These are phyloP conservation scores for Zygosaccharomyces bailii DNA, from an alignment of 805 yeast species.

Conservation along the genomic window DNA sequence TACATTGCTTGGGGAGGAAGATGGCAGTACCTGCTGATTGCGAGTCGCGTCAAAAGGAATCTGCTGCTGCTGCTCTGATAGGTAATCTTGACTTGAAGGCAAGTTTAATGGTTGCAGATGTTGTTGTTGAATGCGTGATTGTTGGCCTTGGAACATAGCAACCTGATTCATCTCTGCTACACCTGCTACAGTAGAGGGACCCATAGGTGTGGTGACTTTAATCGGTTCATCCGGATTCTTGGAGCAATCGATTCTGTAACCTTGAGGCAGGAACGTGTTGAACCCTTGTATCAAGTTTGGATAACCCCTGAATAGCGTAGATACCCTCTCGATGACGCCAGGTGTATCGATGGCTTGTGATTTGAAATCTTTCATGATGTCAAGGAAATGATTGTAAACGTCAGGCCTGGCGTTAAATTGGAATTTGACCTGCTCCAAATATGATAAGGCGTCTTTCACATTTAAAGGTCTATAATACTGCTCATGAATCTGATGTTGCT, in stretches of 20 bases:
- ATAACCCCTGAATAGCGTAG: slow-evolving; percentile 86
- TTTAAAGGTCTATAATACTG: slow-evolving; percentile 71
- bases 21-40: slow-evolving; percentile 1
- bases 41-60: slow-evolving; percentile 6
- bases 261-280: slow-evolving; percentile 96
- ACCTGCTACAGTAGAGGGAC: slow-evolving; percentile 55
- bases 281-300: slow-evolving; percentile 94
- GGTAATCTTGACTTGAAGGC: slow-evolving; percentile 19
- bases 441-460: slow-evolving; percentile 93
- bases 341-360: slow-evolving; percentile 96
- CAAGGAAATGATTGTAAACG: slow-evolving; percentile 92
- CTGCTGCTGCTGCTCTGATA: slow-evolving; percentile 32
- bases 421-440: slow-evolving; percentile 90
- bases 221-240: slow-evolving; percentile 86
- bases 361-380: slow-evolving; percentile 98
- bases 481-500: slow-evolving; percentile 19
- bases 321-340: slow-evolving; percentile 95
- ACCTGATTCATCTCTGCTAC: slow-evolving; percentile 30
- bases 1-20: not conserved
- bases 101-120: slow-evolving; percentile 7
- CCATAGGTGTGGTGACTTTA: slow-evolving; percentile 92
- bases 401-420: slow-evolving; percentile 92
- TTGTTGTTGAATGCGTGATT: slow-evolving; percentile 4
- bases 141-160: slow-evolving; percentile 7
- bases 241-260: slow-evolving; percentile 90